A percentile compares a stretch with the other conserved stretches of the same genome.
phyloP scores from a whole-genome alignment of 805 yeast genomes.

The Pichia scutulata region DNA sequence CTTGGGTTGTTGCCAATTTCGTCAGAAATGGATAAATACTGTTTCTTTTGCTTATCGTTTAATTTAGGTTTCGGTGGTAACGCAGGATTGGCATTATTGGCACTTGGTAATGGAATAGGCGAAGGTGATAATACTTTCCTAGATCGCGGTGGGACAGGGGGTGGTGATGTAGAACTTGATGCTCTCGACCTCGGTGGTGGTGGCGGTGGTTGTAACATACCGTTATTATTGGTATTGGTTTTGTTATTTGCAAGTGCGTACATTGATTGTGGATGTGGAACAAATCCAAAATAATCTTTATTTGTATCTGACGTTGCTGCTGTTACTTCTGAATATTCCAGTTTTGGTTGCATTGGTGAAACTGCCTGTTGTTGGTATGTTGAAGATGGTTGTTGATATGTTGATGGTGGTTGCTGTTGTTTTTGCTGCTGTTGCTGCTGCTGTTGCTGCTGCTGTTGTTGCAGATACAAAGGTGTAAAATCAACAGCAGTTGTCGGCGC shows the following conservation, averaged over 20 bases:
- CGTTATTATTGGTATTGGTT: neutral
- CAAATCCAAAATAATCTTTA: constrained; percentile 2
- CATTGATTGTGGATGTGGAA: neutral
- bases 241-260: neutral
- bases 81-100: constrained; percentile 13
- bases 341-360: neutral
- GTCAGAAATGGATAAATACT: constrained; percentile 17
- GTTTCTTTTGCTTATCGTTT: constrained; percentile 23
- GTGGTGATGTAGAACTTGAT: constrained; percentile 10
- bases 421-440: neutral
- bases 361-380: neutral
- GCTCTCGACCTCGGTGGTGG: constrained; percentile 22
- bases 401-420: constrained; percentile 1
- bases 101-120: neutral
- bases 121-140: constrained; percentile 22
- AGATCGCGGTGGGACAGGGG: constrained; percentile 22
- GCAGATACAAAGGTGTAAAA: neutral
- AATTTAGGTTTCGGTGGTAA: constrained; percentile 27
- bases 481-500: neutral
- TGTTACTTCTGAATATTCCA: neutral
- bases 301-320: neutral
- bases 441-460: neutral
- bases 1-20: constrained; percentile 4
- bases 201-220: constrained; percentile 12
- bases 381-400: constrained; percentile 4